phyloP scores from a whole-genome alignment of 1,284 basidiomycete species.

The Microstroma glucosiphilum region DNA sequence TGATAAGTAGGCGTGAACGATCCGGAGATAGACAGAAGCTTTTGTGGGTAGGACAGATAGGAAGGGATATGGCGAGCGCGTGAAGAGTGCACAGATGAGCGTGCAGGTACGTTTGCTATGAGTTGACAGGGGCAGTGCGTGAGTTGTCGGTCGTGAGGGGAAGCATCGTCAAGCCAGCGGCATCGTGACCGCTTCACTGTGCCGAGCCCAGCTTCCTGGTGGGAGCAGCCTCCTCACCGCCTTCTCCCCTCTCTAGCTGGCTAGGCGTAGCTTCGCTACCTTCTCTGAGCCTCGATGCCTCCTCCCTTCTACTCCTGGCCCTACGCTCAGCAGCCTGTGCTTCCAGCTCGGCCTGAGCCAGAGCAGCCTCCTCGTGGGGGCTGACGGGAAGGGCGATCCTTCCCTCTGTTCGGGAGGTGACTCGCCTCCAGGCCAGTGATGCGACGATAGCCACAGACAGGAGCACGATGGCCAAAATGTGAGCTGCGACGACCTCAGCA shows the following conservation, averaged over 20 bases:
- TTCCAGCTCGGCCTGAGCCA: conserved; percentile 3
- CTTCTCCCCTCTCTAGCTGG: conserved; percentile 3
- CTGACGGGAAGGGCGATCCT: not conserved
- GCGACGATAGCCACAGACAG: not conserved
- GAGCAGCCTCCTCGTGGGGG: conserved; percentile 4
- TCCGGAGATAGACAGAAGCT: too few species aligned
- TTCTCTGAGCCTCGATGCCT: not conserved
- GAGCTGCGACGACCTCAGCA: conserved; percentile 3
- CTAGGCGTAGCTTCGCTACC: not conserved
- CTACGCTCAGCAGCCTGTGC: not conserved
- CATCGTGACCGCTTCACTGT: not conserved
- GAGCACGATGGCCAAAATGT: not conserved
- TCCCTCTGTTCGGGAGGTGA: not conserved
- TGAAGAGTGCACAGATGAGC: too few species aligned
- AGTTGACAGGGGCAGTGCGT: too few species aligned
- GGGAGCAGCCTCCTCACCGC: not conserved
- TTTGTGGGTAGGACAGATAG: too few species aligned
- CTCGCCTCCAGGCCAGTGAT: not conserved
- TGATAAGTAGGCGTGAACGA: too few species aligned
- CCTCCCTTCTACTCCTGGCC: not conserved
- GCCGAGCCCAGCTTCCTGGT: conserved; percentile 3
- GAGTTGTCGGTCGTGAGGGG: too few species aligned
- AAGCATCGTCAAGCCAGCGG: too few species aligned
- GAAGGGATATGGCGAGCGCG: too few species aligned
- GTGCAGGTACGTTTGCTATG: too few species aligned